phyloP scores from a whole-genome alignment of 192 early-diverging fungal genomes.

The Helicostylum pulchrum region DNA sequence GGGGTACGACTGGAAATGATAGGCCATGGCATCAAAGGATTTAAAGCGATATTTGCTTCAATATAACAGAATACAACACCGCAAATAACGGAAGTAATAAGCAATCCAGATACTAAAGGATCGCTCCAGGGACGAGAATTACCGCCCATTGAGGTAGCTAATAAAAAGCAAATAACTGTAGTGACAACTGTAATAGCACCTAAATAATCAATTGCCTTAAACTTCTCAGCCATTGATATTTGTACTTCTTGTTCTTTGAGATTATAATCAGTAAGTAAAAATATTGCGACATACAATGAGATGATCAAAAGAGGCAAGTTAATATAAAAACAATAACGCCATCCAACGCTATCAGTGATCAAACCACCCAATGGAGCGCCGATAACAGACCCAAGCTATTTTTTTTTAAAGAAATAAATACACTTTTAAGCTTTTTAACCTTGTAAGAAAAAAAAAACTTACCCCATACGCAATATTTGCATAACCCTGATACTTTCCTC shows the following conservation, averaged over 20 bases:
- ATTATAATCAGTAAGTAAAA: constrained; percentile 43
- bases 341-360: constrained; percentile 49
- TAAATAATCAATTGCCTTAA: constrained; percentile 49
- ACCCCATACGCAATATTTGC: constrained; percentile 30
- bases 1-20: constrained; percentile 51
- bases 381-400: constrained; percentile 46
- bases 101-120: constrained; percentile 40
- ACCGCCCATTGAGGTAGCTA: constrained; percentile 56
- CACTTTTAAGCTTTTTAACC: background rate
- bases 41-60: constrained; percentile 58
- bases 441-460: too few relatives aligned
- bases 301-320: constrained; percentile 65
- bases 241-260: constrained; percentile 21
- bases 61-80: constrained; percentile 40
- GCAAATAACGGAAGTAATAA: constrained; percentile 36
- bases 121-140: constrained; percentile 49
- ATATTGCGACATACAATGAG: constrained; percentile 38
- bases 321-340: constrained; percentile 71
- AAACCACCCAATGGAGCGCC: constrained; percentile 66
- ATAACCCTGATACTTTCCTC: constrained; percentile 51
- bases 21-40: constrained; percentile 63
- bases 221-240: constrained; percentile 25
- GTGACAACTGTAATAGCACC: constrained; percentile 43
- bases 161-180: constrained; percentile 41
- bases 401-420: background rate